Evolutionary conservation across 352 stramenopile genomes (phyloP), one percentile per base, ranked within the genome.

Genomic region (Stramenopiles sp.): DNA sequence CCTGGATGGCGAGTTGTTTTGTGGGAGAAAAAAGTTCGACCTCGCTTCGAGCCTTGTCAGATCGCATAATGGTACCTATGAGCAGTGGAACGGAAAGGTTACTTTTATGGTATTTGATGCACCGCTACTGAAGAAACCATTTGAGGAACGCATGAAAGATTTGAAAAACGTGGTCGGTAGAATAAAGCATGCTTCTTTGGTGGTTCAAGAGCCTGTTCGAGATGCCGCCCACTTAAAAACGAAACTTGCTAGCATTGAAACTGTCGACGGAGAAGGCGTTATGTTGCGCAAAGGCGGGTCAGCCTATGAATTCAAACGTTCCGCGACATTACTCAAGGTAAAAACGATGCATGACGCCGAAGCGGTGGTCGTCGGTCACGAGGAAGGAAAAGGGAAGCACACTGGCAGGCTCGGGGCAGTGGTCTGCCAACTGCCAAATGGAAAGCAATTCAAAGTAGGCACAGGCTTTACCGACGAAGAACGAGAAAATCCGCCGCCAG

Each of bases 311-410:
- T 73, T 78, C 1, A 79, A 78, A 0, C 83, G 85, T 1, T 87
- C 83, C 36, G 82, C 78, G 30, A 85, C 84, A 18, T 77, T 90
- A 48, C 79, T 90, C 68, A 89, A 90, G 78, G 84, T 87, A 75
- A 90, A 90, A 80, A 87, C 77, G 63, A 88, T 90, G 77, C 81
- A 86, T 76, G 84, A 89, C 49, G 84, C 82, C 32, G 84, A 89
- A 53, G 85, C 83, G 1, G 78, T 82, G 25, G 82, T 90, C 35
- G 78, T 89, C 34, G 83, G 83, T 6, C 76, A 89, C 75, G 84
- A 89, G 68, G 81, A 82, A 36, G 84, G 85, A 49, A 88, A 88
- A 43, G 85, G 85, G 53, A 88, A 87, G 73, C 86, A 89, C 76
- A 76, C 75, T 0, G 84, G 82, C 25, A 83, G 85, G 78, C 79